phyloP scores from a whole-genome alignment of 768 basidiomycete species.

The Kwoniella europaea region DNA sequence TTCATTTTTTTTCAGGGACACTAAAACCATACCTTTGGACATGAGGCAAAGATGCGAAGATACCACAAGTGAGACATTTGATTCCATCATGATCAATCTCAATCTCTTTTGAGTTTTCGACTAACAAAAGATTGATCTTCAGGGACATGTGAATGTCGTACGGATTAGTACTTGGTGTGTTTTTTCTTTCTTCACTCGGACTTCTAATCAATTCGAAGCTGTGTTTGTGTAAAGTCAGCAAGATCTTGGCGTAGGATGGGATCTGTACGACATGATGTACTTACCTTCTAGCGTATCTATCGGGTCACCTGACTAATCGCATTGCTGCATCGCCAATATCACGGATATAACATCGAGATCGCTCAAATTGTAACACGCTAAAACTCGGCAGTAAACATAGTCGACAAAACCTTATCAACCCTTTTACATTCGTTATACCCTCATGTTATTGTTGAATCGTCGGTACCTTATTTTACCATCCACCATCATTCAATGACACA shows the following conservation, averaged over 20 bases:
- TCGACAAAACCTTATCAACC: not conserved
- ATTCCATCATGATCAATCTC: not conserved
- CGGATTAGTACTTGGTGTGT: not conserved
- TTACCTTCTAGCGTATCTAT: too few relatives aligned
- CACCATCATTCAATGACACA: not conserved
- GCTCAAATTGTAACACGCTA: too few relatives aligned
- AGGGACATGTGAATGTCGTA: not conserved
- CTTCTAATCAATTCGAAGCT: not conserved
- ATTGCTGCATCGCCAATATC: too few relatives aligned
- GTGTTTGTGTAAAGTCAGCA: not conserved
- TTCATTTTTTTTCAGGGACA: not conserved
- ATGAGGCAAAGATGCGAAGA: not conserved
- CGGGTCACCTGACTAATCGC: too few relatives aligned
- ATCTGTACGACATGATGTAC: not conserved
- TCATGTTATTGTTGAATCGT: not conserved
- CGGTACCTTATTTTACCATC: not conserved
- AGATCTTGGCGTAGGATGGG: not conserved
- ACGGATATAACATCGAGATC: too few relatives aligned
- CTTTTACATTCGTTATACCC: not conserved
- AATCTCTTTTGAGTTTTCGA: not conserved
- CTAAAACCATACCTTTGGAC: not conserved
- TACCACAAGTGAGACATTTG: not conserved
- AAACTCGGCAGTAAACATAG: not conserved
- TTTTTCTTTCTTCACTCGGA: not conserved
- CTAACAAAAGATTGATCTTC: conserved; percentile 1